Evolutionary conservation across 2,329 filamentous ascomycete genomes (phyloP).

Genomic region (Pseudogymnoascus verrucosus): DNA sequence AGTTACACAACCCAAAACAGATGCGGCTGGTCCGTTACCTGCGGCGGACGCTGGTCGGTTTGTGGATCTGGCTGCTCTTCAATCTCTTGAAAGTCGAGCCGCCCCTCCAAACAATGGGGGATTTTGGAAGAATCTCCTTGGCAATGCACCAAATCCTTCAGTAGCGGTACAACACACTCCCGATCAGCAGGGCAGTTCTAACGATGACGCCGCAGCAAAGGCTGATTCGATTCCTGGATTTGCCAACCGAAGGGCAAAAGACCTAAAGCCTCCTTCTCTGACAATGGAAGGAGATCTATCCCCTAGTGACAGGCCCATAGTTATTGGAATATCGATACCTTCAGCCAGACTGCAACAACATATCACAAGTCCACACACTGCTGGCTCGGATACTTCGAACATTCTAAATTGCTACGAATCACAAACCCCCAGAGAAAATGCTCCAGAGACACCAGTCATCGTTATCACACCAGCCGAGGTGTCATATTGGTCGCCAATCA

Average conservation of each 20-base stretch:
- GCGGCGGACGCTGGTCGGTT: slow-evolving; percentile 21
- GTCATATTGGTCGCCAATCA: slow-evolving; percentile 25
- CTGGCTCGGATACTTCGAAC: slow-evolving; percentile 21
- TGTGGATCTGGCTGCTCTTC: slow-evolving; percentile 51
- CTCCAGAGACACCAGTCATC: slow-evolving; percentile 39
- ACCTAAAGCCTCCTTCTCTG: slow-evolving; percentile 1
- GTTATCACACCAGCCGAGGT: slow-evolving; percentile 42
- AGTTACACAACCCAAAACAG: slow-evolving; percentile 27
- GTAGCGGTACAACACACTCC: background rate
- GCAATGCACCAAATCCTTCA: background rate
- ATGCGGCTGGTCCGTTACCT: background rate
- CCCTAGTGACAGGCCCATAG: slow-evolving; percentile 61
- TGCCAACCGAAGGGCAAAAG: background rate
- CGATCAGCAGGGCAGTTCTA: background rate
- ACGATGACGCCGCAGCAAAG: background rate
- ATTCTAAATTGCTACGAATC: slow-evolving; percentile 20
- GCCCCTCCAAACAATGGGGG: slow-evolving; percentile 14
- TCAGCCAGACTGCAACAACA: slow-evolving; percentile 40
- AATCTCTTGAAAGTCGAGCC: slow-evolving; percentile 42
- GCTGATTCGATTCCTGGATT: background rate
- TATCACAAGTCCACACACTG: slow-evolving; percentile 43
- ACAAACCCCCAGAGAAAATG: slow-evolving; percentile 17
- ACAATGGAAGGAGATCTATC: slow-evolving; percentile 43
- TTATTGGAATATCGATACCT: slow-evolving; percentile 62
- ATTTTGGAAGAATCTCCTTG: slow-evolving; percentile 22